These are phyloP conservation scores for Thelephora ganbajun DNA, from an alignment of 768 basidiomycete species.

Conservation along the genomic window DNA sequence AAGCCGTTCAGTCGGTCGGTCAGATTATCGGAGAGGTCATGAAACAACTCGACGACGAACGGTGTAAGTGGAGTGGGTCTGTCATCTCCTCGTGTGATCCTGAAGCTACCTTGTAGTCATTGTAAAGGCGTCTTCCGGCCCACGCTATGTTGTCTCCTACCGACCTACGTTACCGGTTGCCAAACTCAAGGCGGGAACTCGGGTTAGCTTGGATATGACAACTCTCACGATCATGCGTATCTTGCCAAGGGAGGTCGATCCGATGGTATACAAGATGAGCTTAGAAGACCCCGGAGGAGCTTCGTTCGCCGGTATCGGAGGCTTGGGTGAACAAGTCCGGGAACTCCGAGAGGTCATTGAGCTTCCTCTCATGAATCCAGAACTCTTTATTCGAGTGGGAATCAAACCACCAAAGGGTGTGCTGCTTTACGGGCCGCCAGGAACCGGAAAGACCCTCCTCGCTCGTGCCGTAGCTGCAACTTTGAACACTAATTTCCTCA, in stretches of 20 bases:
- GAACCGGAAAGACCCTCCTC: slow-evolving; percentile 91
- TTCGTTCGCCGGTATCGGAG: slow-evolving; percentile 94
- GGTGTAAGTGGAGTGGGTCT: slow-evolving; percentile 46
- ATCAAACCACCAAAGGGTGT: slow-evolving; percentile 96
- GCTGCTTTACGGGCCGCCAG: slow-evolving; percentile 89
- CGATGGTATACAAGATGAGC: slow-evolving; percentile 98
- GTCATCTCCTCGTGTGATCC: slow-evolving; percentile 1
- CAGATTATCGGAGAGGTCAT: slow-evolving; percentile 99
- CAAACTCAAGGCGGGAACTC: slow-evolving; percentile 86
- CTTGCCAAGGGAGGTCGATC: slow-evolving; percentile 93
- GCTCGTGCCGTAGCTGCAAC: slow-evolving; percentile 95
- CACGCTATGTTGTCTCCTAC: slow-evolving; percentile 96
- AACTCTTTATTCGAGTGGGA: slow-evolving; percentile 88
- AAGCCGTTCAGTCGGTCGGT: slow-evolving; percentile 95
- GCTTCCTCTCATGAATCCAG: slow-evolving; percentile 85
- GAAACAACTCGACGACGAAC: slow-evolving; percentile 95
- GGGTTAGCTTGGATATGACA: slow-evolving; percentile 98
- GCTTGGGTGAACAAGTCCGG: slow-evolving; percentile 88
- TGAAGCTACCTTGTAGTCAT: slow-evolving; percentile 47
- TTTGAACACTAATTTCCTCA: slow-evolving; percentile 91
- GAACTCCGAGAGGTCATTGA: slow-evolving; percentile 98
- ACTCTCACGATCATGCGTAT: slow-evolving; percentile 99
- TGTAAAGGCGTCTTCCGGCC: slow-evolving; percentile 96
- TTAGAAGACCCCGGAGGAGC: slow-evolving; percentile 94
- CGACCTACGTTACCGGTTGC: slow-evolving; percentile 82